These are phyloP conservation scores for Suhomyces kilbournensis DNA, from an alignment of 805 yeast species.

Conservation along the genomic window DNA sequence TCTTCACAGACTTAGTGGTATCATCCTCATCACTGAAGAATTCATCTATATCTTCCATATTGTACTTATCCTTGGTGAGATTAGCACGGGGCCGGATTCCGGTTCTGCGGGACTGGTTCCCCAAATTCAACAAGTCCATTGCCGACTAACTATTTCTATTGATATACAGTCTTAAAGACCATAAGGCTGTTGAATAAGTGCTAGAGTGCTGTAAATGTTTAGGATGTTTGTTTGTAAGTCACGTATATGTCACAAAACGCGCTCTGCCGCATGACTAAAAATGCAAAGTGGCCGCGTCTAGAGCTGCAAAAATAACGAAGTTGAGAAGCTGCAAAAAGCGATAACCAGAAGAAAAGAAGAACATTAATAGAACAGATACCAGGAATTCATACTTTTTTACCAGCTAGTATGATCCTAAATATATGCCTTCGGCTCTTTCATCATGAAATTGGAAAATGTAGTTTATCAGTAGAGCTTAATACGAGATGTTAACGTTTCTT, in stretches of 20 bases:
- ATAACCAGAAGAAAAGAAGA: no score
- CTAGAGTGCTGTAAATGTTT: background rate
- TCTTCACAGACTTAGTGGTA: conserved; percentile 9
- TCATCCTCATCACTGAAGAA: conserved; percentile 56
- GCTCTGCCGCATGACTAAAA: conserved; percentile 8
- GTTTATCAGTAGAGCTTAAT: no score
- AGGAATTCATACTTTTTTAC: no score
- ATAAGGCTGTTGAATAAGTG: background rate
- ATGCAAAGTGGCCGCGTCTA: background rate
- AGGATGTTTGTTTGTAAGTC: conserved; percentile 3
- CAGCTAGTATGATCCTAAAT: no score
- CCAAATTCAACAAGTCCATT: conserved; percentile 47
- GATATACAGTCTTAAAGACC: background rate
- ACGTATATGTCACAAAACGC: conserved; percentile 8
- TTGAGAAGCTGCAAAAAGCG: background rate
- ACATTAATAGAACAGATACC: no score
- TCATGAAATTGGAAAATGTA: no score
- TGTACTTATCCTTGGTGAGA: conserved; percentile 53
- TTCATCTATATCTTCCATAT: conserved; percentile 68
- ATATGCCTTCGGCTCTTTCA: no score
- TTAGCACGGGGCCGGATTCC: conserved; percentile 50
- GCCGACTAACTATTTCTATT: background rate
- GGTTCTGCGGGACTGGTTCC: conserved; percentile 63
- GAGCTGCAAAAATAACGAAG: background rate
- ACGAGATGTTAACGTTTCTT: no score